Conservation (phyloP, 2,329 filamentous ascomycete species). For the Kalmusia sp. region DNA sequence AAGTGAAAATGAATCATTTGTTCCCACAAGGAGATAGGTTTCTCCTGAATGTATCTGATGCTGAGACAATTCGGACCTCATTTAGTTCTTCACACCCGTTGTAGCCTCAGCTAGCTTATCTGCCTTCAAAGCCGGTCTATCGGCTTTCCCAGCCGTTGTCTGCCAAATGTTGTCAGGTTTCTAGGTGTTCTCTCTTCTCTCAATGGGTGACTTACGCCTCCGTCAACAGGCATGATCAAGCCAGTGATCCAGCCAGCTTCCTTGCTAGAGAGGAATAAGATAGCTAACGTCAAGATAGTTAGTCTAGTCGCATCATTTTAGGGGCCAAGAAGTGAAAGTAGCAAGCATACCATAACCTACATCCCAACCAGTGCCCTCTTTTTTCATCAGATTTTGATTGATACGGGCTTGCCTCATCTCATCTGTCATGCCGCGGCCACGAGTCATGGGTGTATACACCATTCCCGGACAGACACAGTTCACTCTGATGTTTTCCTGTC, state of each 20-base stretch:
- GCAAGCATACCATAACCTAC: slow-evolving; percentile 16
- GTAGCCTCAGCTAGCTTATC: slow-evolving; percentile 18
- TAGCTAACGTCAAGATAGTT: background rate
- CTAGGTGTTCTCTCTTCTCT: background rate
- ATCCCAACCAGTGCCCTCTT: slow-evolving; percentile 24
- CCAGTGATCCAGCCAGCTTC: slow-evolving; percentile 30
- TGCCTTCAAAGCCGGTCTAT: slow-evolving; percentile 28
- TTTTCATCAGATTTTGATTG: slow-evolving; percentile 33
- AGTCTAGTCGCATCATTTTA: no score
- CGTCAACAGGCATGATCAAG: slow-evolving; percentile 28
- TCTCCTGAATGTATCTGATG: background rate
- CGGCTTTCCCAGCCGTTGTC: slow-evolving; percentile 33
- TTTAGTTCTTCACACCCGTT: slow-evolving; percentile 17
- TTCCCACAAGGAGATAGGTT: no score
- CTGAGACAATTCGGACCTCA: background rate
- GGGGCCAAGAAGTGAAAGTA: background rate
- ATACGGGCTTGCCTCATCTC: slow-evolving; percentile 31
- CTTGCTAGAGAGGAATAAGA: slow-evolving; percentile 9
- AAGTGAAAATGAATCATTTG: no score
- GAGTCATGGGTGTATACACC: slow-evolving; percentile 40
- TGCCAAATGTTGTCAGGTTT: slow-evolving; percentile 3
- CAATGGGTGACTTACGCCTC: slow-evolving; percentile 19
- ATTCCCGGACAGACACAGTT: slow-evolving; percentile 75
- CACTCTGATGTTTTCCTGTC: slow-evolving; percentile 73
- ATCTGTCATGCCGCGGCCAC: slow-evolving; percentile 32